Conservation (phyloP, 768 basidiomycete species). For the Leccinum rimulosum region DNA sequence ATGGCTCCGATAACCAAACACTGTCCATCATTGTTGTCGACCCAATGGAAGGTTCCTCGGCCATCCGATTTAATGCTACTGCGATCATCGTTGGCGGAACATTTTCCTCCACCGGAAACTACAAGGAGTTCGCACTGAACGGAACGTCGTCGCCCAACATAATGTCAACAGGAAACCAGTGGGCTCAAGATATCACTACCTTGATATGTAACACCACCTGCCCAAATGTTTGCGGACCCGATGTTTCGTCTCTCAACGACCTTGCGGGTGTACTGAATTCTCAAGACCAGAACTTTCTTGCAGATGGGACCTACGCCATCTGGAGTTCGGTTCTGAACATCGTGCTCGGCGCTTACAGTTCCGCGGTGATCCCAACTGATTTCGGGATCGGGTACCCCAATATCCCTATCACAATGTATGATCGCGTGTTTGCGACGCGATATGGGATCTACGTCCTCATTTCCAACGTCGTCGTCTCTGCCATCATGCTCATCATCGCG, state of each 20-base stretch:
- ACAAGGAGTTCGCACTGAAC: conserved; percentile 13
- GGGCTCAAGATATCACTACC: conserved; percentile 18
- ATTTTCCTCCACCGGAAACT: conserved; percentile 5
- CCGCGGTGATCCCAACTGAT: not conserved
- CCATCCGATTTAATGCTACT: conserved; percentile 11
- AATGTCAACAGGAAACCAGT: conserved; percentile 6
- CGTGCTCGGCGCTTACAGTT: conserved; percentile 11
- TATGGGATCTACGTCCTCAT: conserved; percentile 8
- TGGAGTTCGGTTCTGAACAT: conserved; percentile 9
- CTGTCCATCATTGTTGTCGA: conserved; percentile 5
- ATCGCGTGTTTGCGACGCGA: not conserved
- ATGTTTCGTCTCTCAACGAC: conserved; percentile 1
- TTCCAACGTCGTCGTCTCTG: conserved; percentile 10
- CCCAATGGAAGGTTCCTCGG: not conserved
- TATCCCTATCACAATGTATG: not conserved
- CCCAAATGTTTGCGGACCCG: not conserved
- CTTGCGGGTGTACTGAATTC: conserved; percentile 1
- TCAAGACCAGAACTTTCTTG: not conserved
- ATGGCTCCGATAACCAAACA: conserved; percentile 6
- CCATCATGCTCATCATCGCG: conserved; percentile 6
- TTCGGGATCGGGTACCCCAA: not conserved
- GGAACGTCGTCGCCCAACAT: conserved; percentile 14
- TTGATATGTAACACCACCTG: conserved; percentile 11
- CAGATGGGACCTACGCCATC: not conserved
- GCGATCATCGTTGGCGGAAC: conserved; percentile 7